These are phyloP conservation scores for Agrocybe pediades DNA, from an alignment of 768 basidiomycete species.

Conservation along the genomic window DNA sequence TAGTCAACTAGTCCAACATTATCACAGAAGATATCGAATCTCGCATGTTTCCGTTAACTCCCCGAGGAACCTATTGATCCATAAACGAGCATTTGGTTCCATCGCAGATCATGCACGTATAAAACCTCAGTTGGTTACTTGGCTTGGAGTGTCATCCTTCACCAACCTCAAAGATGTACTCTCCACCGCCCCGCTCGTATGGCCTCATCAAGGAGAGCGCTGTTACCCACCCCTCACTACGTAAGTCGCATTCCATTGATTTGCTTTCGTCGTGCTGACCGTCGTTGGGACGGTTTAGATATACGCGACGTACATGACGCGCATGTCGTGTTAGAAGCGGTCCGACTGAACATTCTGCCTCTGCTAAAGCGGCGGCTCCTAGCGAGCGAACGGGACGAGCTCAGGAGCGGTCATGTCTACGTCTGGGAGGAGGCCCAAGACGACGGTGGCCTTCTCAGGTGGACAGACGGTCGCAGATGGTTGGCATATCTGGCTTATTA, in stretches of 20 bases:
- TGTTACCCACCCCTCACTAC: constrained; percentile 52
- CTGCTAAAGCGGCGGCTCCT: constrained; percentile 73
- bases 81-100: constrained; percentile 23
- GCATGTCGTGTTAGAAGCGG: constrained; percentile 75
- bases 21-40: constrained; percentile 18
- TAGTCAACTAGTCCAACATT: constrained; percentile 6
- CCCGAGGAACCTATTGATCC: constrained; percentile 35
- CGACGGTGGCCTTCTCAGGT: constrained; percentile 65
- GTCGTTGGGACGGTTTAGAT: constrained; percentile 49
- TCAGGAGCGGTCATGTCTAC: constrained; percentile 75
- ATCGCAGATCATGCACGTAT: constrained; percentile 18
- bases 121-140: constrained; percentile 20
- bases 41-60: constrained; percentile 39
- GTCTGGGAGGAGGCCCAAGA: constrained; percentile 89
- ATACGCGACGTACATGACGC: constrained; percentile 82
- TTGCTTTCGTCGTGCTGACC: background rate
- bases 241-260: constrained; percentile 27
- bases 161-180: constrained; percentile 18
- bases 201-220: constrained; percentile 24
- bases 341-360: constrained; percentile 68
- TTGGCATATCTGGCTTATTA: constrained; percentile 23
- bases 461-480: constrained; percentile 86
- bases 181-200: constrained; percentile 18
- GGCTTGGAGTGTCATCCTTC: constrained; percentile 1
- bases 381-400: constrained; percentile 66